A percentile compares a stretch with the other conserved stretches of the same genome.
Conservation (phyloP, 2,329 filamentous ascomycete genomes). For the Beauveria bassiana region DNA sequence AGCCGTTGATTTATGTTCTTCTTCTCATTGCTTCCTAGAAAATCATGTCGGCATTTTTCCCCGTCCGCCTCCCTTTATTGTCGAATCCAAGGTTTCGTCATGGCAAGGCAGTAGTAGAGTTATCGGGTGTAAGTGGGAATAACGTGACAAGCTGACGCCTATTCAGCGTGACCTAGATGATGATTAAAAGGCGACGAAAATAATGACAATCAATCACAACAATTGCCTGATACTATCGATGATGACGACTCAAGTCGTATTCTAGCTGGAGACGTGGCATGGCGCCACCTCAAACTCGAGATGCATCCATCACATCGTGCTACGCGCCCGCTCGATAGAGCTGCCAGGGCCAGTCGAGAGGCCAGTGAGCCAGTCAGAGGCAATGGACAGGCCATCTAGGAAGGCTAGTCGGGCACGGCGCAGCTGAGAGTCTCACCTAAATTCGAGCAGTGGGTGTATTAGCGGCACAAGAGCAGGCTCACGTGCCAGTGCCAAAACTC, state of each 20-base stretch:
- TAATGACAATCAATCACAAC: not conserved
- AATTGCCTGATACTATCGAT: not conserved
- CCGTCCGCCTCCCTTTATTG: too few relatives aligned
- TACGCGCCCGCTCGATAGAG: not conserved
- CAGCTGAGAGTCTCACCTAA: not conserved
- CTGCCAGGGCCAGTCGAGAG: not conserved
- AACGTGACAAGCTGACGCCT: not conserved
- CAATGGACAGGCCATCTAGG: not conserved
- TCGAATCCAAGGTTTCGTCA: not conserved
- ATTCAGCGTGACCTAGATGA: not conserved
- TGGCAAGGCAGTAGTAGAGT: not conserved
- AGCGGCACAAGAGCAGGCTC: constrained; percentile 5
- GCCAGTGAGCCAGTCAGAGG: not conserved
- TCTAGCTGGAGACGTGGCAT: constrained; percentile 1
- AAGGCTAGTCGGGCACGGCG: not conserved
- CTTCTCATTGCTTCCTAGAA: too few relatives aligned
- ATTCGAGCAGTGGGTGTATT: not conserved
- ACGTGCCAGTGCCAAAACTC: constrained; percentile 1
- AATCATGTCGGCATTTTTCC: too few relatives aligned
- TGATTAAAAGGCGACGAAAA: not conserved
- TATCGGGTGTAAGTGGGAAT: not conserved
- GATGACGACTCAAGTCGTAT: not conserved
- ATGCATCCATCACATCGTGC: not conserved
- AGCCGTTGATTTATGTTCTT: too few relatives aligned
- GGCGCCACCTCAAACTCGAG: not conserved